Base-by-base conservation (phyloP, 352 stramenopile species). In the Globisporangium megalacanthum region DNA sequence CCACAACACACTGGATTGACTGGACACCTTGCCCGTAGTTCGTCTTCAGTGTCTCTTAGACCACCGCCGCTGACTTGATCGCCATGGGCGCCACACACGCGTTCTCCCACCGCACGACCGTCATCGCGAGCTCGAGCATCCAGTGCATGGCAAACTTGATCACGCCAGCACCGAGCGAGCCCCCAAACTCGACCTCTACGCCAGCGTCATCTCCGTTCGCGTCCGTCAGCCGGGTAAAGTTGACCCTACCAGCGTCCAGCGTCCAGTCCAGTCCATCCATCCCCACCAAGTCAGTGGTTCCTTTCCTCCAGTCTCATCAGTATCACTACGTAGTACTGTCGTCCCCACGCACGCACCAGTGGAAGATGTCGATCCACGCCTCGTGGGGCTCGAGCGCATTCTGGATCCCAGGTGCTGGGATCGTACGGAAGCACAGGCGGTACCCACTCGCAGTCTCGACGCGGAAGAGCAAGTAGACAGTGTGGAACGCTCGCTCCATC, bases 111-210 rank as follows among this genome's bases (percentile, higher is more conserved):
- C 77, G 72, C 45, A 89, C 68, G 42, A 86, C 75, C 4, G 73
- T 86, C 73, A 87, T 83, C 39, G 84, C 76, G 60, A 89, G 73
- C 67, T 89, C 77, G n/a, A 89, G 72, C 77, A 87, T 86, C 77
- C 79, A 89, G 54, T 86, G 75, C 42, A 74, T 69, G 4, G 76
- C 76, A 17, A 86, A 87, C 54, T 84, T 86, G 61, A 86, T 70
- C 39, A 79, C 66, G 5, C 61, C 59, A 10, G 68, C 75, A n/a
- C 68, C 69, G 17, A 89, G 62, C 4, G 79, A 89, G 0, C 79
- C 76, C 46, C 79, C 77, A 22, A 83, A 86, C 36, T 65, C 66
- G 37, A 84, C 64, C 57, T 86, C 66, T 20, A 63, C 67, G 20
- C 61, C 62, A 0, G 52, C 68, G 8, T 46, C 33, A 15, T 50